These are phyloP conservation scores for Collybia sp. DNA, from an alignment of 768 basidiomycete genomes.

Conservation along the genomic window DNA sequence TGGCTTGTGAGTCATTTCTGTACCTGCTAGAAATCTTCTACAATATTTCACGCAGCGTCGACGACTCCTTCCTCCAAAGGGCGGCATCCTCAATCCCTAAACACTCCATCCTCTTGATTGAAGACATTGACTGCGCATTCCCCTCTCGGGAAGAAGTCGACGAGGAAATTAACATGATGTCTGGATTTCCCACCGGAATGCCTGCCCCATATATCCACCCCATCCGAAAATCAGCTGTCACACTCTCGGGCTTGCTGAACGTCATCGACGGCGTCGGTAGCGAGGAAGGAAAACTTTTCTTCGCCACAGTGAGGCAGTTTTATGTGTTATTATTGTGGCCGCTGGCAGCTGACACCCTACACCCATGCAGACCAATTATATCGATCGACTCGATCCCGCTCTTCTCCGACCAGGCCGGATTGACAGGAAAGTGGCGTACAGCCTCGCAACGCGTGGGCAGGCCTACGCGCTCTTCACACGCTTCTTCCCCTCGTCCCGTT, in stretches of 20 bases:
- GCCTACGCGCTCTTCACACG: slow-evolving; percentile 42
- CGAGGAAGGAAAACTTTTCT: slow-evolving; percentile 58
- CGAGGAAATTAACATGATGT: background rate
- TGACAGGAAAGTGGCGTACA: slow-evolving; percentile 49
- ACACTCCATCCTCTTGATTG: slow-evolving; percentile 49
- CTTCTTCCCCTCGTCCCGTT: slow-evolving; percentile 36
- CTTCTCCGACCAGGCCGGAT: slow-evolving; percentile 54
- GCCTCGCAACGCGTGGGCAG: slow-evolving; percentile 40
- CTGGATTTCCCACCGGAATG: background rate
- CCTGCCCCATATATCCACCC: background rate
- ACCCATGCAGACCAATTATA: slow-evolving; percentile 49
- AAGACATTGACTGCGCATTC: slow-evolving; percentile 62
- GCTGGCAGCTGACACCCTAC: background rate
- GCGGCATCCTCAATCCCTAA: slow-evolving; percentile 44
- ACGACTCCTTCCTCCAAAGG: slow-evolving; percentile 43
- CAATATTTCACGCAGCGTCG: slow-evolving; percentile 28
- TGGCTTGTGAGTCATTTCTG: slow-evolving; percentile 29
- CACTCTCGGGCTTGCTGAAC: slow-evolving; percentile 52
- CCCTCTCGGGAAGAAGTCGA: slow-evolving; percentile 30
- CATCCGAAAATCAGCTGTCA: slow-evolving; percentile 29
- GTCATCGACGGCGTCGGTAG: slow-evolving; percentile 57
- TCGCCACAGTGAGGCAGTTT: slow-evolving; percentile 42
- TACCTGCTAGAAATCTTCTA: background rate
- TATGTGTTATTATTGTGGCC: background rate
- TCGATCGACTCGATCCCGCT: slow-evolving; percentile 52